phyloP scores from a whole-genome alignment of 306 rosid species.

The Pterocarpus santalinus region DNA sequence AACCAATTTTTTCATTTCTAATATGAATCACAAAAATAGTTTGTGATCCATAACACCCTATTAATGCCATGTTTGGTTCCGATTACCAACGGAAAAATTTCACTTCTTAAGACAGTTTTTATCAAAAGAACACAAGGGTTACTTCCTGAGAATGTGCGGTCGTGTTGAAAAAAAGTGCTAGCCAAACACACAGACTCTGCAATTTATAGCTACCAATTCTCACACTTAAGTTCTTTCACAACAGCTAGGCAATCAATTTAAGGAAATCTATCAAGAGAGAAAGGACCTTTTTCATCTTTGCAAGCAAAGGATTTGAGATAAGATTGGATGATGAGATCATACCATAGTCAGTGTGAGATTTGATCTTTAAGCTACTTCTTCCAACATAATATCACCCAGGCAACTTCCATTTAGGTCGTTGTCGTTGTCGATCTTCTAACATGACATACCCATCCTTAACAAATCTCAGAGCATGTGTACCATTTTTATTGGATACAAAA shows the following conservation, averaged over 20 bases:
- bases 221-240: conserved; percentile 34
- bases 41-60: no score
- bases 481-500: conserved; percentile 4
- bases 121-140: no score
- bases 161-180: no score
- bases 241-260: conserved; percentile 44
- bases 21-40: no score
- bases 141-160: no score
- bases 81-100: no score
- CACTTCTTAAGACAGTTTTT: no score
- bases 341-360: conserved; percentile 40
- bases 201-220: conserved; percentile 50
- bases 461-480: conserved; percentile 16
- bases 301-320: conserved; percentile 51
- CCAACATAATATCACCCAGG: conserved; percentile 39
- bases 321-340: conserved; percentile 47
- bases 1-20: no score
- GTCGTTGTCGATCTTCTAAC: conserved; percentile 38
- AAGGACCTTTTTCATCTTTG: conserved; percentile 42
- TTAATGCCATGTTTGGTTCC: no score
- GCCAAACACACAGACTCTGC: conserved; percentile 11
- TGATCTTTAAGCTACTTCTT: conserved; percentile 37
- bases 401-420: conserved; percentile 46
- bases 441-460: conserved; percentile 13
- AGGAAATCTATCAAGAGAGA: conserved; percentile 36